Base-by-base conservation (phyloP, 2,329 filamentous ascomycete species). In the Lasiodiplodia theobromae region DNA sequence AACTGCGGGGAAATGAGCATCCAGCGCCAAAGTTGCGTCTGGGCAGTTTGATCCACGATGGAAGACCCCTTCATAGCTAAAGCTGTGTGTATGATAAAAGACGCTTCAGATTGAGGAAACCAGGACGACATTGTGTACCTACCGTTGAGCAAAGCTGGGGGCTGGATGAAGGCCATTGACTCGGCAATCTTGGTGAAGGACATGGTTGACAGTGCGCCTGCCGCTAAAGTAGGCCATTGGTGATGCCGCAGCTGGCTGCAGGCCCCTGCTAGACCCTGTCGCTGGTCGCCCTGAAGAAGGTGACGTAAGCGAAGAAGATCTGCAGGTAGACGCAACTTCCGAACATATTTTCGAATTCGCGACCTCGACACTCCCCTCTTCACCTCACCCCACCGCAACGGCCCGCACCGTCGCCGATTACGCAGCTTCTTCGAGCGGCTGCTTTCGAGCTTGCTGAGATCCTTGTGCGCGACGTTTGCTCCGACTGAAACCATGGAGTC, bases 261-360 rank as follows among this genome's bases (percentile, higher is more conserved):
- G 60, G 28, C 23, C 25, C 44, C 47, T 49, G 28, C 11, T 7
- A 23, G 60, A 38, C 60, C 60, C 44, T 52, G 44, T 14, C 60
- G 60, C 60, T 14, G 60, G 44, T 52, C 7, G 60, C 25, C 60
- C 28, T 54, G 62, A 53, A 28, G 21, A 66, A 66, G 51, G 47
- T 68, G 66, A 68, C 66, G 49, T 63, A 68, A 63, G 56, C 66
- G 56, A 49, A 14, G 53, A 63, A 52, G 56, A 47, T 54, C 56
- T 54, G 66, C 66, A 37, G 49, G 57, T 57, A 49, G 49, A 31
- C 65, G 65, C 54, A 54, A 57, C 54, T 40, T 53, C 65, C 54
- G 54, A 68, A 68, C 64, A 57, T 68, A 68, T 68, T 68, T 68
- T 68, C 56, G 54, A 37, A n/a, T 49, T 18, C 54, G 34, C 52